phyloP scores from a whole-genome alignment of 306 rosid genomes.

The Cucurbita moschata region DNA sequence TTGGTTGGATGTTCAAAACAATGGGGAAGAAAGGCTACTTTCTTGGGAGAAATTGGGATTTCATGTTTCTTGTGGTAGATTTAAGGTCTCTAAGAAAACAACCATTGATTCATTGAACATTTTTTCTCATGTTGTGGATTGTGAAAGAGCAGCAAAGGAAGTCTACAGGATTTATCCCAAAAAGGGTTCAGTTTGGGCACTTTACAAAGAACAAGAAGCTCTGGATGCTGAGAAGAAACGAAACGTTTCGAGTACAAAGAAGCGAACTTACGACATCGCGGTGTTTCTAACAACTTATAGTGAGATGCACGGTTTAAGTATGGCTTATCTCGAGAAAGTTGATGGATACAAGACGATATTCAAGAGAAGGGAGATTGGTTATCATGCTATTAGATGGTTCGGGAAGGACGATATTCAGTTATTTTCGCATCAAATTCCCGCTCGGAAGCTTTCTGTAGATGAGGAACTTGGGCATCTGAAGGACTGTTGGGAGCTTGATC shows the following conservation, averaged over 20 bases:
- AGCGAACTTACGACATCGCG: slow-evolving; percentile 41
- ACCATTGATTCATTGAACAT: slow-evolving; percentile 39
- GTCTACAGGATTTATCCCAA: slow-evolving; percentile 62
- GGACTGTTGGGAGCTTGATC: slow-evolving; percentile 92
- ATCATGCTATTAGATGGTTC: slow-evolving; percentile 49
- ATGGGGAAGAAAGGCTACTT: slow-evolving; percentile 30
- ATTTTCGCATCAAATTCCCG: slow-evolving; percentile 84
- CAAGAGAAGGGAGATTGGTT: slow-evolving; percentile 64
- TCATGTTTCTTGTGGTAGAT: slow-evolving; percentile 66
- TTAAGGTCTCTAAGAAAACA: slow-evolving; percentile 42
- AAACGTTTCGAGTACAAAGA: slow-evolving; percentile 15
- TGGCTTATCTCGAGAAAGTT: slow-evolving; percentile 83
- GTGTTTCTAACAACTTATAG: slow-evolving; percentile 55
- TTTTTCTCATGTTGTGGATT: slow-evolving; percentile 68
- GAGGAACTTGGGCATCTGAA: slow-evolving; percentile 44
- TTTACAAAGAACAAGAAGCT: slow-evolving; percentile 37
- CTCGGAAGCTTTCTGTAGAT: slow-evolving; percentile 39
- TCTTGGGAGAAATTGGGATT: slow-evolving; percentile 40
- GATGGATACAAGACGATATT: slow-evolving; percentile 68
- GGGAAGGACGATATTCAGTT: slow-evolving; percentile 36
- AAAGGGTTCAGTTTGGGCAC: slow-evolving; percentile 92
- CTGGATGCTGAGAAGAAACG: slow-evolving; percentile 25
- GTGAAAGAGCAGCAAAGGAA: slow-evolving; percentile 54
- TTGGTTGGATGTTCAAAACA: slow-evolving; percentile 64
- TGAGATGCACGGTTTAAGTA: slow-evolving; percentile 64